phyloP scores from a whole-genome alignment of 176 grass and related monocot species.

The Themeda triandra region DNA sequence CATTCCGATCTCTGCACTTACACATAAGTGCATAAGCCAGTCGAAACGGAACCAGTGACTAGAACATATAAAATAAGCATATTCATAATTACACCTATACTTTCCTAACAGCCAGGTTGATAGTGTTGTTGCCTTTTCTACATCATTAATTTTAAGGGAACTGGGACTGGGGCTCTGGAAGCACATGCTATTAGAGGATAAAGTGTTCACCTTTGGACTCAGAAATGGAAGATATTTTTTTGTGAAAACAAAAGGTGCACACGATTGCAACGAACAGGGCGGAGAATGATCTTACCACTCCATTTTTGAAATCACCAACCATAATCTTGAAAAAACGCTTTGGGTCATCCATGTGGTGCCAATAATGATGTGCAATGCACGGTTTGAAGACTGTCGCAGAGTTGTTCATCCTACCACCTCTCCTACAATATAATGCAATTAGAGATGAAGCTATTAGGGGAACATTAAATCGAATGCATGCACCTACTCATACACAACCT shows the following conservation, averaged over 20 bases:
- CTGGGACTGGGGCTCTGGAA: neutral
- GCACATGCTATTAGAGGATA: neutral
- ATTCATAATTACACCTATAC: neutral
- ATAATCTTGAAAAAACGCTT: slow-evolving; percentile 39
- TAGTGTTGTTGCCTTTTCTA: neutral
- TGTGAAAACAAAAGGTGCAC: neutral
- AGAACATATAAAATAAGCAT: neutral
- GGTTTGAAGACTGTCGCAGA: neutral
- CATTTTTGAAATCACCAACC: slow-evolving; percentile 23
- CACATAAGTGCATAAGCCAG: neutral
- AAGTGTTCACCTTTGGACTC: neutral
- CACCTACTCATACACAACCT: neutral
- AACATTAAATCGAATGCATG: neutral
- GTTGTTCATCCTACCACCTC: slow-evolving; percentile 14
- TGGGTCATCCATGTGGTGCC: slow-evolving; percentile 9
- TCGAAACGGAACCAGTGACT: neutral
- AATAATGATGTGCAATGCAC: slow-evolving; percentile 15
- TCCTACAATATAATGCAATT: neutral
- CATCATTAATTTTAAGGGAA: neutral
- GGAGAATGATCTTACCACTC: slow-evolving; percentile 28
- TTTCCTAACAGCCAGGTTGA: neutral
- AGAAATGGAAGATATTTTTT: neutral
- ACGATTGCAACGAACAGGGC: neutral
- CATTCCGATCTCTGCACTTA: neutral
- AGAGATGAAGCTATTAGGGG: neutral